Percentiles rank a stretch among this genome's conserved stretches.
Evolutionary conservation across 2,329 filamentous ascomycete species (phyloP).

Genomic region (Pseudogymnoascus verrucosus): DNA sequence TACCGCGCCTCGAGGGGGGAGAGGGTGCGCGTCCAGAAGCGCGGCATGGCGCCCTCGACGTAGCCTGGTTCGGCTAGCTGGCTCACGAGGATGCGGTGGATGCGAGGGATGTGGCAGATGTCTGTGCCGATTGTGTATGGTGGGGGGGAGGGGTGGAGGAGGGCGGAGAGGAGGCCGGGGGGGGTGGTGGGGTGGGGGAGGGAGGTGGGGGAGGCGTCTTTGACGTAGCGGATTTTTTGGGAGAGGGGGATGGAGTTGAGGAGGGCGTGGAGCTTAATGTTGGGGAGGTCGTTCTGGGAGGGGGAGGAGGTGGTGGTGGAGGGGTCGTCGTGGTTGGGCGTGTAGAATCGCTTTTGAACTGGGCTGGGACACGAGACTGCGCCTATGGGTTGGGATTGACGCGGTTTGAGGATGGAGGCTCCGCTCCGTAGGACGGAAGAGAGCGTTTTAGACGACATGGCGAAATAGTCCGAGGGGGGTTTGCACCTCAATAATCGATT

Average conservation of each 20-base stretch:
- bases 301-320: neutral
- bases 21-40: neutral
- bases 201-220: neutral
- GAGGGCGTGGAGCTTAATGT: neutral
- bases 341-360: neutral
- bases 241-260: neutral
- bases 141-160: neutral
- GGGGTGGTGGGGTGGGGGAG: neutral
- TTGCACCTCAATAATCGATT: neutral
- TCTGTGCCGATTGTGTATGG: slow-evolving; percentile 2
- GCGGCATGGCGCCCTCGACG: neutral
- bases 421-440: neutral
- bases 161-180: neutral
- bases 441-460: neutral
- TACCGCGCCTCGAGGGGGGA: neutral
- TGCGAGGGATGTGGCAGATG: neutral
- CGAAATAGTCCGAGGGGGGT: neutral
- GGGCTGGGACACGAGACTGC: neutral
- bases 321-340: neutral
- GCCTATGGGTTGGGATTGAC: neutral
- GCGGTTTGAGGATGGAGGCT: neutral
- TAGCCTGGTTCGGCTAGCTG: neutral
- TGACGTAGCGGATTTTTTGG: neutral
- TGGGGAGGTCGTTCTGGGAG: neutral
- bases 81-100: neutral